Conservation (phyloP, 352 stramenopile species). For the Phytophthora aleatoria region DNA sequence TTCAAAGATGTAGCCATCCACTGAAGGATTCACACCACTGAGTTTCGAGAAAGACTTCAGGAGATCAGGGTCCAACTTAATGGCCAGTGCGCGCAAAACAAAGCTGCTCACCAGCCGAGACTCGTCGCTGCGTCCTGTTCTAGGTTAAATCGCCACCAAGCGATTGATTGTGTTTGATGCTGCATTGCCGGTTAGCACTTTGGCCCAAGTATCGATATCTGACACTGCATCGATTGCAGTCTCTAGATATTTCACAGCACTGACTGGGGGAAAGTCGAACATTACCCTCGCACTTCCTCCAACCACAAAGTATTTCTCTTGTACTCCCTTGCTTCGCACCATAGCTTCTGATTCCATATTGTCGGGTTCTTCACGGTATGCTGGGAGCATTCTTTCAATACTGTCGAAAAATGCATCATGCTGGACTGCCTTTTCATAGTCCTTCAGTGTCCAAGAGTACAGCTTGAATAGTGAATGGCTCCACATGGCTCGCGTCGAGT, state of each 20-base stretch:
- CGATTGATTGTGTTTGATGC: too few relatives aligned
- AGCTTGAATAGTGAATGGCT: too few relatives aligned
- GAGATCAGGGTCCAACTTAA: too few relatives aligned
- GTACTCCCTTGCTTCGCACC: not conserved
- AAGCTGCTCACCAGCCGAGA: not conserved
- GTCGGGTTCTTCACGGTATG: too few relatives aligned
- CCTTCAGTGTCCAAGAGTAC: too few relatives aligned
- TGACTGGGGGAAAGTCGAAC: not conserved
- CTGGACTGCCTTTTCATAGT: too few relatives aligned
- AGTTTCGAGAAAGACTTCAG: too few relatives aligned
- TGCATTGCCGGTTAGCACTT: too few relatives aligned
- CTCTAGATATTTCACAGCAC: not conserved
- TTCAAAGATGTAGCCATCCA: not conserved
- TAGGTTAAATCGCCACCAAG: not conserved
- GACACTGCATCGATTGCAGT: not conserved
- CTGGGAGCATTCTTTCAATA: too few relatives aligned
- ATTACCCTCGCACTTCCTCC: not conserved
- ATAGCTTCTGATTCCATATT: not conserved
- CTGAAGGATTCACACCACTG: not conserved
- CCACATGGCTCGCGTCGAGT: too few relatives aligned
- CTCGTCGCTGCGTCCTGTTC: too few relatives aligned
- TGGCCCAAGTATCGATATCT: not conserved
- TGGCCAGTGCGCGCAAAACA: not conserved
- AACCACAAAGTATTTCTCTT: conserved; percentile 1
- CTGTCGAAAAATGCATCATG: too few relatives aligned